Evolutionary conservation across 495 filamentous ascomycete genomes (phyloP).

Genomic region (Hapsidospora chrysogenum): DNA sequence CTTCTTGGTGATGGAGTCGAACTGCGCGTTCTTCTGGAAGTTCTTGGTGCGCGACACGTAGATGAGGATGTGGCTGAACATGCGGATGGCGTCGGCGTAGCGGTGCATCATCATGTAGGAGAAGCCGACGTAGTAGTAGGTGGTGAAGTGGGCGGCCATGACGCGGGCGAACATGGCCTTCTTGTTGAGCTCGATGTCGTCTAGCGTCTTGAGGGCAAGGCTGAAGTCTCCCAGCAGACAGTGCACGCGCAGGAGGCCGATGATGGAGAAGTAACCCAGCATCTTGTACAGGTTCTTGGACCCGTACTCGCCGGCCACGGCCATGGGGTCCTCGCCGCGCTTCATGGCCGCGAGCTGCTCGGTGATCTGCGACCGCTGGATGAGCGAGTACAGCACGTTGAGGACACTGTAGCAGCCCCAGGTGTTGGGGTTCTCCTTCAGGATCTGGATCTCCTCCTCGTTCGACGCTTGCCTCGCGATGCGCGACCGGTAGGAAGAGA

Average conservation of each 20-base stretch:
- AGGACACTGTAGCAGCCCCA: conserved; percentile 99
- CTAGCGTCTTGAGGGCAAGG: conserved; percentile 92
- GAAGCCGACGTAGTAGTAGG: conserved; percentile 99
- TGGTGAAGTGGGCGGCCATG: conserved; percentile 99
- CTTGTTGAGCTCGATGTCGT: conserved; percentile 99
- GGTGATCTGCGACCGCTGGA: conserved; percentile 92
- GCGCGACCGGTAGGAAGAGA: conserved; percentile 87
- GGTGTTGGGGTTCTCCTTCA: conserved; percentile 92
- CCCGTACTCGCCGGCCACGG: conserved; percentile 87
- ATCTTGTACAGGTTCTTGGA: conserved; percentile 86
- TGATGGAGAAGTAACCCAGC: conserved; percentile 98
- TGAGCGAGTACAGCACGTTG: conserved; percentile 97
- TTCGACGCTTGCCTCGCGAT: conserved; percentile 73
- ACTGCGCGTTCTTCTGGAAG: conserved; percentile 97
- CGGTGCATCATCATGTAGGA: conserved; percentile 99
- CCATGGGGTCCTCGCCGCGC: conserved; percentile 70
- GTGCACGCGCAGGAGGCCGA: conserved; percentile 91
- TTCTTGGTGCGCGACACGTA: conserved; percentile 99
- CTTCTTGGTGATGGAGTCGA: conserved; percentile 97
- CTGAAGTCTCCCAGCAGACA: conserved; percentile 95
- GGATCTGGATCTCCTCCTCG: conserved; percentile 74
- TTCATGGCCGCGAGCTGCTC: conserved; percentile 93
- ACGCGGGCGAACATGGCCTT: conserved; percentile 99
- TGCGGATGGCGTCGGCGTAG: conserved; percentile 96
- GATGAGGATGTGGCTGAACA: conserved; percentile 98